Evolutionary conservation across 2,329 filamentous ascomycete species (phyloP), one percentile per base, ranked within the genome.

Genomic region (Penicillium occitanis): DNA sequence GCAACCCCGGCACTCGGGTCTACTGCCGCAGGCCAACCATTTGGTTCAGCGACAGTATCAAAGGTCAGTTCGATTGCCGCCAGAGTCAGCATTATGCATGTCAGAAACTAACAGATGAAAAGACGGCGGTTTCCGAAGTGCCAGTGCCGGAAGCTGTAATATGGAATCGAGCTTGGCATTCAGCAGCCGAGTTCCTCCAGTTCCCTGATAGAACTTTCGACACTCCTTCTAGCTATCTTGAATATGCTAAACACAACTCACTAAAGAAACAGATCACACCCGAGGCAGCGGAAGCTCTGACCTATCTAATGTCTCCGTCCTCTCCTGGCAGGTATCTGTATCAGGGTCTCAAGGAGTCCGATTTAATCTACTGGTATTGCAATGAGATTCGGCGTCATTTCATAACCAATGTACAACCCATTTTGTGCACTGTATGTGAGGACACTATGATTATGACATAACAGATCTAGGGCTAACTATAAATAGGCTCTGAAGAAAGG

Each of bases 351-450:
- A 69, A 70, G 35, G 70, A 73, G 48, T 70, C 73, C 64, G 74
- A 75, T 65, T 67, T 82, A 33, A 66, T 79, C 46, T 71, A 75
- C 46, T 82, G 80, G 80, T 82, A 82, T 70, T 74, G 74, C n/a
- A 73, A 76, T 67, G 79, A 82, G 68, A 76, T 79, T 13, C 72
- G 77, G 51, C 73, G 77, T 63, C 80, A 82, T 71, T 82, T 81
- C 66, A 64, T 81, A 35, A 69, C 67, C 7, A 79, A 81, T 67
- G 73, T 80, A 48, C 72, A 75, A 25, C 67, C 68, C 42, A 71
- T 71, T 2, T 67, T 82, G 5, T 67, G 71, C 17, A 61, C 76
- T 71, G 80, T 81, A 71, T 57, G 70, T 67, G 28, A 25, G 46
- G 13, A 28, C 5, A 22, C 13, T 25, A 19, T 14, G 19, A 50